Base-by-base conservation (phyloP, 2,329 filamentous ascomycete genomes). In the Diplodia corticola region DNA sequence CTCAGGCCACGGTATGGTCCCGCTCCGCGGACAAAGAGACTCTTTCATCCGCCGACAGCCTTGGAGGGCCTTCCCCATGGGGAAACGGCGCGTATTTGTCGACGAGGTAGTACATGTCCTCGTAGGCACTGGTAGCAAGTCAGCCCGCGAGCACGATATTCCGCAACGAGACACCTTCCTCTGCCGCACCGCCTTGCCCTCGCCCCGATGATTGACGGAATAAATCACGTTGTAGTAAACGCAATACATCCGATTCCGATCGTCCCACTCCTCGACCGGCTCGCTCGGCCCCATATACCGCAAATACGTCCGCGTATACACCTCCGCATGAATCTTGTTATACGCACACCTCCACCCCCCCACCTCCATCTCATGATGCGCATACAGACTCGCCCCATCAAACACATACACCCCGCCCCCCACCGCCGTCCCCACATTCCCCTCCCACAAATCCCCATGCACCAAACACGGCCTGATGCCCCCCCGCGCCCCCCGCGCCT, bases 391-490 rank as follows among this genome's bases (percentile, higher is more conserved):
- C 1, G 73, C 76, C 1, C 75, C 73, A 64, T 81, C 79, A 63
- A 79, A 81, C 7, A 81, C 70, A 24, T 74, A 64, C 9, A 75
- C 66, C 0, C 75, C 59, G 0, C 71, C 73, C 7, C 71, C 63
- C 0, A 66, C 63, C 33, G 75, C 72, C 5, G 73, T 75, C 0
- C 76, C 78, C 1, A 73, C 69, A 64, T 82, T 82, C 1, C 71
- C 75, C 55, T 81, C 76, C 79, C 78, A 81, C 1, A 81, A 69
- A 69, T 81, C 78, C 0, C 78, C 79, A 66, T 80, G 78, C 17
- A 80, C 75, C 51, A 80, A 69, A 22, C 68, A 68, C 1, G 76
- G 75, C 51, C 69, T 72, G 10, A 77, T 48, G 1, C 20, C 48
- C 1, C 72, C 57, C 2, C 73, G n/a, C n/a, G n/a, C n/a, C n/a